phyloP scores from a whole-genome alignment of 352 stramenopile genomes.

The Phytophthora megakarya region DNA sequence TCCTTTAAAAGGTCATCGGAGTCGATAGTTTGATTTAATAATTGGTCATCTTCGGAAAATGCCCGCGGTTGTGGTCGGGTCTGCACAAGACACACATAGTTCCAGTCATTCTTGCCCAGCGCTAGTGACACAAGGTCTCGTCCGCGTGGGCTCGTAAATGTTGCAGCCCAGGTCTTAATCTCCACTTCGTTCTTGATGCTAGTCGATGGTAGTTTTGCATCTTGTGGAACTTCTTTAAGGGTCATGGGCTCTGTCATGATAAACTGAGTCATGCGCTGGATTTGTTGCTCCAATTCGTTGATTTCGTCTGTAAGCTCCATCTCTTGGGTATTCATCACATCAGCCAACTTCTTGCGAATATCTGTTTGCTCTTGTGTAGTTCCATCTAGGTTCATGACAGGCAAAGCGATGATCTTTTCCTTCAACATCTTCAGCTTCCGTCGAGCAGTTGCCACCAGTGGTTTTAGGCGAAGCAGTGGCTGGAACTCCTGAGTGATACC shows the following conservation, averaged over 20 bases:
- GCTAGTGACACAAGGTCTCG: conserved; percentile 50
- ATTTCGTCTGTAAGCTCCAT: conserved; percentile 56
- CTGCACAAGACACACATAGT: conserved; percentile 62
- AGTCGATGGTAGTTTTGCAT: conserved; percentile 27
- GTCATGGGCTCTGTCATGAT: conserved; percentile 67
- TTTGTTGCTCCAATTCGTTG: conserved; percentile 30
- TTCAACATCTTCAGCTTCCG: conserved; percentile 56
- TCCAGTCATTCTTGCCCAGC: conserved; percentile 70
- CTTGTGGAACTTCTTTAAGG: conserved; percentile 41
- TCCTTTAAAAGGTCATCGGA: conserved; percentile 54
- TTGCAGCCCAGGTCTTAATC: conserved; percentile 58
- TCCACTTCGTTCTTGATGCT: conserved; percentile 49
- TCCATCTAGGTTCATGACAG: conserved; percentile 50
- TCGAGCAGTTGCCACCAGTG: conserved; percentile 37
- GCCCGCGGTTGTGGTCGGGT: conserved; percentile 55
- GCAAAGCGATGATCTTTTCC: conserved; percentile 57
- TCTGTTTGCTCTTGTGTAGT: conserved; percentile 52
- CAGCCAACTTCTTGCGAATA: conserved; percentile 59
- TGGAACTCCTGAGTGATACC: conserved; percentile 63
- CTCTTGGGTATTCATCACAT: conserved; percentile 41
- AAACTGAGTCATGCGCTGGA: conserved; percentile 48
- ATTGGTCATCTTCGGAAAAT: conserved; percentile 65
- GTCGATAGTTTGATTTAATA: conserved; percentile 52
- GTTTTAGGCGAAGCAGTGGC: conserved; percentile 44
- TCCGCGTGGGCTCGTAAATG: conserved; percentile 55